phyloP scores from a whole-genome alignment of 2,329 filamentous ascomycete genomes.

The Calcarisporium arbuscula region DNA sequence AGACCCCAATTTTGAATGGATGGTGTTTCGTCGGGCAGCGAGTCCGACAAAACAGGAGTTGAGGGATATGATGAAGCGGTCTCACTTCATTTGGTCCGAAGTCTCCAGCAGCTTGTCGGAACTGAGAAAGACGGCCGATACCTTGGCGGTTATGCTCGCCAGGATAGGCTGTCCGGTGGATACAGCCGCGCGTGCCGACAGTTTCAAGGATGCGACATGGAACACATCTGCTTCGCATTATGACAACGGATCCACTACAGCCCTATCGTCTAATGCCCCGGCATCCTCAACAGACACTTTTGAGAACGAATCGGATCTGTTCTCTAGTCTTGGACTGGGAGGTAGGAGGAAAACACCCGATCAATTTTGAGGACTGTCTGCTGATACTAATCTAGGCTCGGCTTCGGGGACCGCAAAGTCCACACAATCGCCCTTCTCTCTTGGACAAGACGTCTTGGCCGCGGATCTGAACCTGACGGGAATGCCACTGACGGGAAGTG shows the following conservation, averaged over 20 bases:
- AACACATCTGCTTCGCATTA: slow-evolving; percentile 4
- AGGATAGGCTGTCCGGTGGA: slow-evolving; percentile 30
- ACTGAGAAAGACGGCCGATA: slow-evolving; percentile 38
- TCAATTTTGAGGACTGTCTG: slow-evolving; percentile 2
- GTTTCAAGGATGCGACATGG: neutral
- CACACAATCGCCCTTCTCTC: slow-evolving; percentile 14
- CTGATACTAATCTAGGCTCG: neutral
- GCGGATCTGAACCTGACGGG: slow-evolving; percentile 10
- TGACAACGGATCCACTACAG: slow-evolving; percentile 12
- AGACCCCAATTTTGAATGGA: slow-evolving; percentile 27
- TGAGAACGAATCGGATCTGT: slow-evolving; percentile 13
- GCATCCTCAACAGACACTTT: slow-evolving; percentile 14
- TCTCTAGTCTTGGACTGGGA: slow-evolving; percentile 17
- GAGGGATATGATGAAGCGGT: slow-evolving; percentile 32
- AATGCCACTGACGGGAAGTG: neutral
- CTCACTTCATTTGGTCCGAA: slow-evolving; percentile 37
- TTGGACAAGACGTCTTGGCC: slow-evolving; percentile 16
- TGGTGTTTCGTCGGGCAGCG: slow-evolving; percentile 22
- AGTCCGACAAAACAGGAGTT: slow-evolving; percentile 32
- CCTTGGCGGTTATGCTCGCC: slow-evolving; percentile 38
- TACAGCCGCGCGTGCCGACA: neutral
- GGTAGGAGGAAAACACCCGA: slow-evolving; percentile 7
- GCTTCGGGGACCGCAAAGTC: slow-evolving; percentile 9
- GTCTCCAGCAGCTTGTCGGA: slow-evolving; percentile 31
- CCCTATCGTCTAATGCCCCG: slow-evolving; percentile 4